These are phyloP conservation scores for Pyropia haitanensis DNA, from an alignment of 23 red algal genomes.

Conservation along the genomic window DNA sequence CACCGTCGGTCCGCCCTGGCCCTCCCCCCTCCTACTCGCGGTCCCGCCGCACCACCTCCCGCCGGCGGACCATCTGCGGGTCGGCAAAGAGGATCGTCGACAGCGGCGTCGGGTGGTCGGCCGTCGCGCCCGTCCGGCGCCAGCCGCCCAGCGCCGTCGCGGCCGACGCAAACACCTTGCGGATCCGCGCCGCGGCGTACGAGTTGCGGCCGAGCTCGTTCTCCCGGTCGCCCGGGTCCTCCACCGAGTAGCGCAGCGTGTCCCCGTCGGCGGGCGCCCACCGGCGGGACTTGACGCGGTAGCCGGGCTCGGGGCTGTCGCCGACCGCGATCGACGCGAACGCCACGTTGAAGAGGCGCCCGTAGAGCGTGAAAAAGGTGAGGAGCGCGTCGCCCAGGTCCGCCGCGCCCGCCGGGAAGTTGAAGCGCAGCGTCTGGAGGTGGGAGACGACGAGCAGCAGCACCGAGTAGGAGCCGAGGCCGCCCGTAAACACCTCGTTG, in stretches of 20 bases:
- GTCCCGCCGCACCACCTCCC: no score
- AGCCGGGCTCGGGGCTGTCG: constrained; percentile 32
- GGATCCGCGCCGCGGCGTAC: constrained; percentile 42
- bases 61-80: no score
- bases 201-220: constrained; percentile 68
- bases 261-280: constrained; percentile 24
- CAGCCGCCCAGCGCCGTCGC: constrained; percentile 38
- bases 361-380: constrained; percentile 76
- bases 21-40: no score
- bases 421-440: constrained; percentile 63
- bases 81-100: no score
- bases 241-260: constrained; percentile 47
- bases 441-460: constrained; percentile 80
- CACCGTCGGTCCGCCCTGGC: no score
- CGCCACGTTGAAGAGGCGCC: constrained; percentile 55
- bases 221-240: constrained; percentile 75
- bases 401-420: constrained; percentile 53
- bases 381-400: constrained; percentile 60
- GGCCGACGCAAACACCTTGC: constrained; percentile 50
- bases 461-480: constrained; percentile 70
- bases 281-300: constrained; percentile 60
- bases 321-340: constrained; percentile 47
- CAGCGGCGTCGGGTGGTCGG: no score
- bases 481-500: constrained; percentile 79
- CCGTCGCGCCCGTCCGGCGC: constrained; percentile 4